phyloP scores from a whole-genome alignment of 805 yeast species.

The Myxozyma melibiosi region DNA sequence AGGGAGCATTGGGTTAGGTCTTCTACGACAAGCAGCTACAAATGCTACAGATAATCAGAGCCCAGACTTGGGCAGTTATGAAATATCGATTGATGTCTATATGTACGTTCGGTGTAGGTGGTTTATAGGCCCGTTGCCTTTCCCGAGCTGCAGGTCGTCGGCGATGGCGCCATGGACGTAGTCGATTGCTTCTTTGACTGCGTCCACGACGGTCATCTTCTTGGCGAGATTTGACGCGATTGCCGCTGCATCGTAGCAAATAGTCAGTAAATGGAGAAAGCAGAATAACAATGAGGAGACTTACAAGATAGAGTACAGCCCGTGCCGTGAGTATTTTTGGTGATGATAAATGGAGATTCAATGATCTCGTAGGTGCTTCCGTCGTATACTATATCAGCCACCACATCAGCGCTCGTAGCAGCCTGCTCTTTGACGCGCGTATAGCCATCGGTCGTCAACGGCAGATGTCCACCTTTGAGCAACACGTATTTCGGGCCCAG shows the following conservation, averaged over 20 bases:
- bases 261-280: neutral
- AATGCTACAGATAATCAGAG: neutral
- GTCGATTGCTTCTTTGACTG: conserved; percentile 61
- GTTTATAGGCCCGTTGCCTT: conserved; percentile 75
- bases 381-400: conserved; percentile 60
- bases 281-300: conserved; percentile 3
- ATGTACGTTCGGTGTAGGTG: conserved; percentile 45
- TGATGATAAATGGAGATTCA: conserved; percentile 49
- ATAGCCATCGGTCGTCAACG: conserved; percentile 22
- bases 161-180: conserved; percentile 69
- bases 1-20: conserved; percentile 3
- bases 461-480: conserved; percentile 82
- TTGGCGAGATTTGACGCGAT: conserved; percentile 74
- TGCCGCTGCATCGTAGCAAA: conserved; percentile 49
- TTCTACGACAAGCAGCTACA: neutral
- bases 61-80: neutral
- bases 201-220: conserved; percentile 49
- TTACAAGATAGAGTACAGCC: conserved; percentile 75
- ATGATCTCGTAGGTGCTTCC: conserved; percentile 48
- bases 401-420: conserved; percentile 38
- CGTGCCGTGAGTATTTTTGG: conserved; percentile 79
- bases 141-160: conserved; percentile 49
- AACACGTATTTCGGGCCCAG: conserved; percentile 56
- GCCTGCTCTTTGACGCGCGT: conserved; percentile 5
- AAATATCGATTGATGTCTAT: neutral